phyloP scores from a whole-genome alignment of 2,329 filamentous ascomycete species.

The Colletotrichum orbiculare region DNA sequence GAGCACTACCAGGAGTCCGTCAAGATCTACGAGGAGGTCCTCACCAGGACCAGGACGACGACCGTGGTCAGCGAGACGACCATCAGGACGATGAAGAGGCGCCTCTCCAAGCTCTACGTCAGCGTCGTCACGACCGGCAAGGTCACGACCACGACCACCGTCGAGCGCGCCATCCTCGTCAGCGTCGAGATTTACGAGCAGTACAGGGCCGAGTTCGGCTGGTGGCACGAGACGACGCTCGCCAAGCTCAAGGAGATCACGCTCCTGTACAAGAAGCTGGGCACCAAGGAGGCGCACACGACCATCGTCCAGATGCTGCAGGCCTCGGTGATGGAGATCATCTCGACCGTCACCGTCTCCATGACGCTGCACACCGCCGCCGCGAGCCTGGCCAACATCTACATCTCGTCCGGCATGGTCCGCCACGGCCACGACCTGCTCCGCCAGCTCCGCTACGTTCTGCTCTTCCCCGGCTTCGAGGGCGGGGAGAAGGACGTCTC shows the following conservation, averaged over 20 bases:
- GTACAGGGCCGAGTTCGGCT: slow-evolving; percentile 55
- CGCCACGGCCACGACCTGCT: slow-evolving; percentile 55
- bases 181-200: slow-evolving; percentile 55
- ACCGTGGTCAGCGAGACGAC: slow-evolving; percentile 50
- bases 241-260: slow-evolving; percentile 55
- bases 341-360: slow-evolving; percentile 49
- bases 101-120: slow-evolving; percentile 59
- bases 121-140: slow-evolving; percentile 50
- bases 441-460: slow-evolving; percentile 60
- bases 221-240: slow-evolving; percentile 58
- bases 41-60: slow-evolving; percentile 48
- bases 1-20: slow-evolving; percentile 57
- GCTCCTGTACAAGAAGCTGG: slow-evolving; percentile 52
- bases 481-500: slow-evolving; percentile 41
- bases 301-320: slow-evolving; percentile 53
- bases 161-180: slow-evolving; percentile 47
- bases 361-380: slow-evolving; percentile 62
- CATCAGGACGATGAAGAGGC: slow-evolving; percentile 59
- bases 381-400: slow-evolving; percentile 57
- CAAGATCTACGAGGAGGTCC: slow-evolving; percentile 57
- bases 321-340: slow-evolving; percentile 52
- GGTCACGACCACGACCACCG: slow-evolving; percentile 47
- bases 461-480: slow-evolving; percentile 58
- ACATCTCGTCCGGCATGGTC: slow-evolving; percentile 52
- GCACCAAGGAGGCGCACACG: slow-evolving; percentile 49